Conservation (phyloP, 2,329 filamentous ascomycete species). For the Chaetomium olivaceum region DNA sequence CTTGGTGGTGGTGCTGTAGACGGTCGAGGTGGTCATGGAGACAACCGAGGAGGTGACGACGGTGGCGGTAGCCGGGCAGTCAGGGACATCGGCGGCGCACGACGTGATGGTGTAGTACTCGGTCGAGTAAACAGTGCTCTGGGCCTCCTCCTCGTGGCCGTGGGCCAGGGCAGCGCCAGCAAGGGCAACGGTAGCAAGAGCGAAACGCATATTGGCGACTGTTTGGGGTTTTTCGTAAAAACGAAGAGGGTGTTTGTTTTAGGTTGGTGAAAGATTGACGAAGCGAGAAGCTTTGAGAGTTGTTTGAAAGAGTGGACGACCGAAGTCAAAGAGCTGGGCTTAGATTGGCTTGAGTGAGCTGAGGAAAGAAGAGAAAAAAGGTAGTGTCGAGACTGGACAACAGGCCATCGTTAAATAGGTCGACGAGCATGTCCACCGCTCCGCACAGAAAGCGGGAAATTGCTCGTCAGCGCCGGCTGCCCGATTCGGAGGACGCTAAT, state of each 20-base stretch:
- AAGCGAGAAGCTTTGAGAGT: slow-evolving; percentile 35
- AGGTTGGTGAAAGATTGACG: slow-evolving; percentile 34
- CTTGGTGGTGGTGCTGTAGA: slow-evolving; percentile 59
- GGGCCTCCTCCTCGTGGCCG: slow-evolving; percentile 31
- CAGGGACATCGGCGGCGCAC: slow-evolving; percentile 54
- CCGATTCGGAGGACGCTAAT: slow-evolving; percentile 33
- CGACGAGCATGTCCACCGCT: slow-evolving; percentile 6
- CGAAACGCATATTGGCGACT: slow-evolving; percentile 64
- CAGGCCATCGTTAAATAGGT: slow-evolving; percentile 39
- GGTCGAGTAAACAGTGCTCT: slow-evolving; percentile 56
- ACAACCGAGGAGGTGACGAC: slow-evolving; percentile 35
- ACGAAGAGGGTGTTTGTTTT: slow-evolving; percentile 25
- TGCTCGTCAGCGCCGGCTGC: slow-evolving; percentile 27
- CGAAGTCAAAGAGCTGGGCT: slow-evolving; percentile 43
- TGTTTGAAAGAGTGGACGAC: slow-evolving; percentile 44
- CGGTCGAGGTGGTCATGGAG: slow-evolving; percentile 47
- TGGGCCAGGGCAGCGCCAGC: slow-evolving; percentile 44
- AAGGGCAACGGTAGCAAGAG: slow-evolving; percentile 52
- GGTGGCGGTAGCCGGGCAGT: slow-evolving; percentile 48
- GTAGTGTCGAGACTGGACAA: slow-evolving; percentile 22
- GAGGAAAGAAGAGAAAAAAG: slow-evolving; percentile 36
- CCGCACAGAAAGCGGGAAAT: slow-evolving; percentile 30
- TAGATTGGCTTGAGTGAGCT: slow-evolving; percentile 40
- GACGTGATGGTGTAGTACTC: slow-evolving; percentile 63
- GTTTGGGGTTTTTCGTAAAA: slow-evolving; percentile 28